Evolutionary conservation across 2,329 filamentous ascomycete species (phyloP).

Genomic region (Botrytis sinoallii): DNA sequence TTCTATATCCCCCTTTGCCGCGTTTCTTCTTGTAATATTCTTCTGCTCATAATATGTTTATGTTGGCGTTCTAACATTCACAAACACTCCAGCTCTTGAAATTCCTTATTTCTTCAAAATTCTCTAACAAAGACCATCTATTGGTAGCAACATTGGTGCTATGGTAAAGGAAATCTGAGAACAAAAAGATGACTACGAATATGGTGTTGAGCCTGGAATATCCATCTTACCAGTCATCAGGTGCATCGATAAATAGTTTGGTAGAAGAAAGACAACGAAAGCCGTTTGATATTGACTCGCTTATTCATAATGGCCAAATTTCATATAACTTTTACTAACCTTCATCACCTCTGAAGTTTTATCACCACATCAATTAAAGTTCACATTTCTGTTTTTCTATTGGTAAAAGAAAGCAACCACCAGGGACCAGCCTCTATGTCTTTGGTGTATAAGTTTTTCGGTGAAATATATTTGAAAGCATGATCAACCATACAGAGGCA

Average conservation of each 20-base stretch:
- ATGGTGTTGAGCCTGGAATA: background rate
- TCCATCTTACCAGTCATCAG: background rate
- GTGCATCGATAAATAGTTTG: background rate
- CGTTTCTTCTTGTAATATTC: background rate
- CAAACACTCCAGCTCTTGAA: too few species aligned
- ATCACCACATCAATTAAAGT: background rate
- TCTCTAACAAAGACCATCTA: background rate
- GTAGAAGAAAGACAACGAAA: background rate
- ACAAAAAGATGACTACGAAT: background rate
- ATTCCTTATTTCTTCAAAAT: fast-evolving
- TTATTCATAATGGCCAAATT: background rate
- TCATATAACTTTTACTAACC: background rate
- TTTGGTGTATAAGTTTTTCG: background rate
- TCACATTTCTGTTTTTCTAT: background rate
- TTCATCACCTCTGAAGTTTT: background rate
- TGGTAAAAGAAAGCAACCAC: background rate
- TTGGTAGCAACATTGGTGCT: background rate
- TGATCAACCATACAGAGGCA: background rate
- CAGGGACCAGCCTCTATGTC: background rate
- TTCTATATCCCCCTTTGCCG: background rate
- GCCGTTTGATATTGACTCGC: background rate
- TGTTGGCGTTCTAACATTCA: background rate
- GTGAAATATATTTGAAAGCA: background rate
- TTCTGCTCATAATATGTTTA: background rate
- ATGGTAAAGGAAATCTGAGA: background rate